phyloP scores from a whole-genome alignment of 2,329 filamentous ascomycete genomes.

The Sordariomycetes sp. region DNA sequence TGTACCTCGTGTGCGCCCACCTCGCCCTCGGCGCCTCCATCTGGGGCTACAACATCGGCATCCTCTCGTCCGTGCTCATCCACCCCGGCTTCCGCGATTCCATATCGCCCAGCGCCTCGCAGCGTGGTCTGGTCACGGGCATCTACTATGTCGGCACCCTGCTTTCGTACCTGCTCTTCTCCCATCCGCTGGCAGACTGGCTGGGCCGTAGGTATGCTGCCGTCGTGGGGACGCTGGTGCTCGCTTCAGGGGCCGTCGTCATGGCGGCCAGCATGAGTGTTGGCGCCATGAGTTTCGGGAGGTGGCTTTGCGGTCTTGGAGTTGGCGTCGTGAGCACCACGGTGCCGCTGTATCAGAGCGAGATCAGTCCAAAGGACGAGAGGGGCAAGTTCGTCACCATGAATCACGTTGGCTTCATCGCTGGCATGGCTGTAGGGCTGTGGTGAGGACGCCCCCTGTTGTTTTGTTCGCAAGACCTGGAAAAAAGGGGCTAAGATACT shows the following conservation, averaged over 20 bases:
- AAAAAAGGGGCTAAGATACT: no score
- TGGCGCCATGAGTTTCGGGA: slow-evolving; percentile 38
- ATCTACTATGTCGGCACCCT: slow-evolving; percentile 51
- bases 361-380: slow-evolving; percentile 42
- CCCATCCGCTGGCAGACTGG: slow-evolving; percentile 39
- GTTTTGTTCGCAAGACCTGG: no score
- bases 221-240: slow-evolving; percentile 32
- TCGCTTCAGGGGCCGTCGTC: slow-evolving; percentile 38
- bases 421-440: slow-evolving; percentile 42
- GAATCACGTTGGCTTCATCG: slow-evolving; percentile 50
- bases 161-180: slow-evolving; percentile 43
- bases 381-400: slow-evolving; percentile 48
- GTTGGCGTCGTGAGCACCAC: slow-evolving; percentile 45
- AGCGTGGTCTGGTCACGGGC: slow-evolving; percentile 43
- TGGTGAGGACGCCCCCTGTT: slow-evolving; percentile 39
- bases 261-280: slow-evolving; percentile 34
- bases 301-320: slow-evolving; percentile 42
- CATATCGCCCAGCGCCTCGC: slow-evolving; percentile 32
- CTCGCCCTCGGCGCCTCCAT: slow-evolving; percentile 47
- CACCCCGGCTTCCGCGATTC: slow-evolving; percentile 42
- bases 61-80: slow-evolving; percentile 46
- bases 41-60: slow-evolving; percentile 51
- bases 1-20: slow-evolving; percentile 39
- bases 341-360: slow-evolving; percentile 50
- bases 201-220: slow-evolving; percentile 43